These are phyloP conservation scores for Stachybotrys echinatus DNA, from an alignment of 2,329 filamentous ascomycete genomes.

Conservation along the genomic window DNA sequence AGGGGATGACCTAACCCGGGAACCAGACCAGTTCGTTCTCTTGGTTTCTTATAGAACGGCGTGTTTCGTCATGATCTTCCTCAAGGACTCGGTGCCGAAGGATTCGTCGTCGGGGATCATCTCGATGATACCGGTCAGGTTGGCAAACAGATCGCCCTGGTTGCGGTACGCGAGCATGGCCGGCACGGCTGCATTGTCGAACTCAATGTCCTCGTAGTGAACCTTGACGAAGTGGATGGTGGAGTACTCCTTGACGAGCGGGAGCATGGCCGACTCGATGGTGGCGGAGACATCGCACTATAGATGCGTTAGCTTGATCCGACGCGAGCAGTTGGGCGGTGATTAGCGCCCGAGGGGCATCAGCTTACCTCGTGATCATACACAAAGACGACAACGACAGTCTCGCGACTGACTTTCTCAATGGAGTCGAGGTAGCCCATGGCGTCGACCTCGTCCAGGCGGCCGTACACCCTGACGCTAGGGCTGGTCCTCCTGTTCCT, in stretches of 20 bases:
- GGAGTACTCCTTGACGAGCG: conserved; percentile 66
- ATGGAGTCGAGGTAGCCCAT: conserved; percentile 93
- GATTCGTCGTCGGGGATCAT: conserved; percentile 70
- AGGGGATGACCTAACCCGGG: neutral
- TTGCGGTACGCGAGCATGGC: conserved; percentile 84
- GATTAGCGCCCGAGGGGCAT: neutral
- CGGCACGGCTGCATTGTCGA: conserved; percentile 82
- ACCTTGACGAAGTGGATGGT: conserved; percentile 84
- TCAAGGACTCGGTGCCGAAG: conserved; percentile 50
- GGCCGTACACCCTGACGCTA: conserved; percentile 72
- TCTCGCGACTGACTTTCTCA: conserved; percentile 78
- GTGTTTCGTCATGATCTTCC: conserved; percentile 47
- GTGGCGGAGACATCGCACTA: conserved; percentile 75
- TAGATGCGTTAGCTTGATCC: conserved; percentile 17
- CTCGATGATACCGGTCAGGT: conserved; percentile 79
- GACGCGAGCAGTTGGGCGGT: too few species aligned
- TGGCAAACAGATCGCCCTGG: conserved; percentile 84
- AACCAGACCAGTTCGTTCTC: neutral
- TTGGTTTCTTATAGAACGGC: conserved; percentile 41
- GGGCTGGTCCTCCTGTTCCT: conserved; percentile 68
- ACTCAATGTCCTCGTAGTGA: conserved; percentile 87
- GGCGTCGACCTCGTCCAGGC: conserved; percentile 79
- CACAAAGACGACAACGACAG: conserved; percentile 87
- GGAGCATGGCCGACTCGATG: conserved; percentile 72
- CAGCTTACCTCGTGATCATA: conserved; percentile 75